Evolutionary conservation across 306 rosid species (phyloP), one percentile per base, ranked within the genome.

Genomic region (Inga leiocalycina): DNA sequence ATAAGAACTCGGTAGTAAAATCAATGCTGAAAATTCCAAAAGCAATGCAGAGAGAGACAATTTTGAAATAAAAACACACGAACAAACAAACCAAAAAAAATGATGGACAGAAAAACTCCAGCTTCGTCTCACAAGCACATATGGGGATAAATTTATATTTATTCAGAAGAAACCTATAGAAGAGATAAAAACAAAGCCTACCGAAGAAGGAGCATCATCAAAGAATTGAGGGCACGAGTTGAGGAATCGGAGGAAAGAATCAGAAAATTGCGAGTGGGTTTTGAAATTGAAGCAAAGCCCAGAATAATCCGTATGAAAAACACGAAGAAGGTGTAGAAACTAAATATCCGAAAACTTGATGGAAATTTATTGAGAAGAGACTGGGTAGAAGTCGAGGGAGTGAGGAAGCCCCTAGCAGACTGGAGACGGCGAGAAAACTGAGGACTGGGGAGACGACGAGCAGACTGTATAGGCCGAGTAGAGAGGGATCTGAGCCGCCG

Each of bases 191-290:
- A 22, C 32, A 49, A 76, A 87, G 79, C 89, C 81, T 78, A 87
- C 83, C 67, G 15, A 37, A 37, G 41, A 37, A 37, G 41, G 41
- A 37, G 41, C 41, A 37, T 37, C 41, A 37, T 37, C 41, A 37
- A 37, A 37, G 41, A 37, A 37, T 37, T 5, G 67, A 61, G 35
- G 67, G 59, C 1, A 22, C 59, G 84, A 30, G 5, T 37, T 5
- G 32, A 75, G 44, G 80, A 86, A 85, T 72, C 81, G 79, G 27
- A 37, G 41, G 41, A 37, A 44, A 45, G 49, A 45, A 3, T 10
- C 12, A 45, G 11, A 41, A 8, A 92, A 62, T 35, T 89, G 88
- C 84, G 45, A 54, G 46, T 83, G 93, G 95, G 91, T 90, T 83
- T 86, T 82, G 64, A 45, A 81, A 83, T 91, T 85, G 88, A 87